These are phyloP conservation scores for Neoboletus subvelutipes DNA, from an alignment of 768 basidiomycete genomes.

Conservation along the genomic window DNA sequence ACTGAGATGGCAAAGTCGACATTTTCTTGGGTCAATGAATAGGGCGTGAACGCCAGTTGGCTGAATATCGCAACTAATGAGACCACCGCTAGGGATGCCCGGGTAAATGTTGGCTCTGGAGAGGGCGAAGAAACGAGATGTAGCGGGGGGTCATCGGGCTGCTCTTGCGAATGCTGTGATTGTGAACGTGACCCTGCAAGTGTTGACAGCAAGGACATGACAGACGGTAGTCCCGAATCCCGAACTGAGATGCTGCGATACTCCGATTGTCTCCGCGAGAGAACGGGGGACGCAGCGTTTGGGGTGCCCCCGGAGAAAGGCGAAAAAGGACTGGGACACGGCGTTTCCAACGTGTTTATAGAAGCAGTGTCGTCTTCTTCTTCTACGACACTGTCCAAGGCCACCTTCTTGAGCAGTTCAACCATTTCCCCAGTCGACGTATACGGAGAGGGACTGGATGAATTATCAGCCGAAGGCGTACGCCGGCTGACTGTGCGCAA, in stretches of 20 bases:
- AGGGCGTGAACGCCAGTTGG: conserved; percentile 69
- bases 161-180: conserved; percentile 45
- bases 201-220: conserved; percentile 65
- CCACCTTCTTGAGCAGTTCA: conserved; percentile 42
- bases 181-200: conserved; percentile 64
- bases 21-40: conserved; percentile 46
- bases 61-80: conserved; percentile 66
- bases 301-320: conserved; percentile 34
- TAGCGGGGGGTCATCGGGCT: conserved; percentile 36
- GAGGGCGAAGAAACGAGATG: conserved; percentile 26
- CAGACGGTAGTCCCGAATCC: conserved; percentile 52
- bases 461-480: conserved; percentile 9
- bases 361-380: conserved; percentile 47
- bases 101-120: conserved; percentile 36
- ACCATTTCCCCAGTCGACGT: conserved; percentile 31
- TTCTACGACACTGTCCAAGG: conserved; percentile 34
- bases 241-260: conserved; percentile 41
- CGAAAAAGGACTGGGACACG: conserved; percentile 35
- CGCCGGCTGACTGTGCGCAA: conserved; percentile 47
- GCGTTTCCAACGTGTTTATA: conserved; percentile 39
- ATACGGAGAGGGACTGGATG: conserved; percentile 18
- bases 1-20: conserved; percentile 53
- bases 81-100: conserved; percentile 58
- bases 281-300: conserved; percentile 46
- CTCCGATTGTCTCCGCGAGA: conserved; percentile 62